Conservation (phyloP, 176 grass and related monocot species). For the Microstegium vimineum region DNA sequence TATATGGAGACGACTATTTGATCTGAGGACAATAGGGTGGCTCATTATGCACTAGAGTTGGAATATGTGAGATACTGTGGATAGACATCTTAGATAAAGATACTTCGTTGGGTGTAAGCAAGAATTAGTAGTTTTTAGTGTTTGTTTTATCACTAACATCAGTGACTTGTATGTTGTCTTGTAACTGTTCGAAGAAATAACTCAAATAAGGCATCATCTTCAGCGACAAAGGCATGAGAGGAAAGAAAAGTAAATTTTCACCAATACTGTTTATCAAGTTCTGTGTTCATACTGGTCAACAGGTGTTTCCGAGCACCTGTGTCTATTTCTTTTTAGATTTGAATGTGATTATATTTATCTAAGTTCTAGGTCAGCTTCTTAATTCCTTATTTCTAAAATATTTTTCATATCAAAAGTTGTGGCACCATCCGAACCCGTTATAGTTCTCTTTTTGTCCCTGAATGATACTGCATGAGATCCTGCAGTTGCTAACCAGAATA, state of each 20-base stretch:
- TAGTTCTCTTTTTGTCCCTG: not conserved
- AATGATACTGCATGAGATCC: not conserved
- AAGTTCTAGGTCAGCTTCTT: not conserved
- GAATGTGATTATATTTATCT: not conserved
- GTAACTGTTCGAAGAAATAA: not conserved
- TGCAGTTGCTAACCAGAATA: not conserved
- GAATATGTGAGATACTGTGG: conserved; percentile 1
- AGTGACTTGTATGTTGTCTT: not conserved
- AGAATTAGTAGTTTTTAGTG: not conserved
- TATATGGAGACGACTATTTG: conserved; percentile 48
- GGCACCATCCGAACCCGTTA: not conserved
- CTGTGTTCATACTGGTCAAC: not conserved
- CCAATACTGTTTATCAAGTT: not conserved
- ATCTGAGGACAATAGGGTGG: conserved; percentile 27
- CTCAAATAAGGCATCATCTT: not conserved
- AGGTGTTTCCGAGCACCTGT: not conserved
- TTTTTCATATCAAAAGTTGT: not conserved
- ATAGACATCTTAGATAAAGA: conserved; percentile 20
- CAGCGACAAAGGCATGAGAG: not conserved
- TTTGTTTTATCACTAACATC: not conserved
- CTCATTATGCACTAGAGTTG: not conserved
- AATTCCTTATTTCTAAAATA: not conserved
- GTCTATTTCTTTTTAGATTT: not conserved
- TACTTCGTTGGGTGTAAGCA: not conserved
- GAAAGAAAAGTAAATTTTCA: not conserved